Conservation (phyloP, 75 land plant genomes). For the Pseudotsuga menziesii region DNA sequence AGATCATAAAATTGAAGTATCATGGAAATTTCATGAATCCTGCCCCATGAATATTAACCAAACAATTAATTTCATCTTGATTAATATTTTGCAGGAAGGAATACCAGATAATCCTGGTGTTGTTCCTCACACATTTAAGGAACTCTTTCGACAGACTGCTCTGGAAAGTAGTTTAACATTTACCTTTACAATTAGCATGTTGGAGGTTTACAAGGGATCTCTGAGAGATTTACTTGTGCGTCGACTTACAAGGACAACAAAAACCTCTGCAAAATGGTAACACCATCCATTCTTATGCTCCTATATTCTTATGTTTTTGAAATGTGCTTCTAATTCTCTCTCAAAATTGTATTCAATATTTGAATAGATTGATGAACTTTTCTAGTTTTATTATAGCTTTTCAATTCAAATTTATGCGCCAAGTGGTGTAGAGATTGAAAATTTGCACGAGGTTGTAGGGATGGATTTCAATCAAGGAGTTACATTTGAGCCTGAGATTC, state of each 20-base stretch:
- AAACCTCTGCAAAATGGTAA: slow-evolving; percentile 49
- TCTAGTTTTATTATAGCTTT: too few relatives aligned
- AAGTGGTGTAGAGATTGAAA: too few relatives aligned
- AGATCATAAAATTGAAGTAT: too few relatives aligned
- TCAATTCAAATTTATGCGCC: too few relatives aligned
- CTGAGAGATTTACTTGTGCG: slow-evolving; percentile 71
- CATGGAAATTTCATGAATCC: too few relatives aligned
- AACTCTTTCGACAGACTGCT: slow-evolving; percentile 49
- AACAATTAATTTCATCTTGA: neutral
- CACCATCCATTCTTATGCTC: neutral
- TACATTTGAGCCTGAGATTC: too few relatives aligned
- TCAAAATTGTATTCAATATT: too few relatives aligned
- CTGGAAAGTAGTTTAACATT: slow-evolving; percentile 25
- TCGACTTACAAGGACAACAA: slow-evolving; percentile 18
- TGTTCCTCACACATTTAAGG: slow-evolving; percentile 69
- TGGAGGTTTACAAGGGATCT: slow-evolving; percentile 87
- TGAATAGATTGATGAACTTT: too few relatives aligned
- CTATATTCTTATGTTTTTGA: neutral
- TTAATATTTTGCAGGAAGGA: slow-evolving; percentile 57
- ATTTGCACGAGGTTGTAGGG: too few relatives aligned
- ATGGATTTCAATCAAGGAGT: too few relatives aligned
- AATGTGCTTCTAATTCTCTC: neutral
- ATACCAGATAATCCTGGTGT: slow-evolving; percentile 54
- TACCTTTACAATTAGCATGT: slow-evolving; percentile 74
- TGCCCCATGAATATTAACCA: too few relatives aligned